Evolutionary conservation across 441 rosid genomes (phyloP), one percentile per base, ranked within the genome.

Genomic region (Euphorbia celastroides): DNA sequence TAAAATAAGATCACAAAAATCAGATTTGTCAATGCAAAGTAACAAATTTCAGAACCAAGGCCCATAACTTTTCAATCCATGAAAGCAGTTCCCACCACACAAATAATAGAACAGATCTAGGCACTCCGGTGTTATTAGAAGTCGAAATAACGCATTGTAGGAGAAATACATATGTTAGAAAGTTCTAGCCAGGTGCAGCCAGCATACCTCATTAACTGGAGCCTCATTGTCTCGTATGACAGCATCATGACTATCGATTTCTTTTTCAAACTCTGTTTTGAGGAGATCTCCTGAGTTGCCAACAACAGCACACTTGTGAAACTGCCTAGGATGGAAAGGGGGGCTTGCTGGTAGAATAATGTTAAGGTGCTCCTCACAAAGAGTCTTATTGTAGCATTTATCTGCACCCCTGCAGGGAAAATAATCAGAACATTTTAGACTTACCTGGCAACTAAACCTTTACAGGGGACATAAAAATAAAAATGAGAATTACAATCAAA

Each of bases 211-310:
- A 79, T 81, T 94, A 65, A 94, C 98, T 27, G 98, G 99, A 75
- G 99, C 99, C 66, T 92, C 98, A 66, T 94, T 94, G 69, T 94
- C 99, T 67, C 97, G 80, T 72, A 92, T 86, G 34, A 92, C 98
- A 79, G 87, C 93, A 76, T 92, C 97, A 81, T 94, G 97, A 66
- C 91, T 79, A 74, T 94, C 99, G 50, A 94, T 94, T 84, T 92
- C 99, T 71, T 82, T 65, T 36, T 98, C 97, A 57, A 92, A 89
- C 74, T 84, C 76, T 8, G 99, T 92, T 80, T 91, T 92, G 28
- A 94, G 74, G 57, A 94, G 82, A 81, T 94, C 99, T 69, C 98
- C 97, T 7, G 98, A 94, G 72, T 94, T 94, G 56, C 99, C 99
- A 64, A 94, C 97, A 54, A 92, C 97, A 0, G 97, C 99, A 78